These are phyloP conservation scores for Solanum chaucha DNA, from an alignment of 257 asterid species.

Conservation along the genomic window DNA sequence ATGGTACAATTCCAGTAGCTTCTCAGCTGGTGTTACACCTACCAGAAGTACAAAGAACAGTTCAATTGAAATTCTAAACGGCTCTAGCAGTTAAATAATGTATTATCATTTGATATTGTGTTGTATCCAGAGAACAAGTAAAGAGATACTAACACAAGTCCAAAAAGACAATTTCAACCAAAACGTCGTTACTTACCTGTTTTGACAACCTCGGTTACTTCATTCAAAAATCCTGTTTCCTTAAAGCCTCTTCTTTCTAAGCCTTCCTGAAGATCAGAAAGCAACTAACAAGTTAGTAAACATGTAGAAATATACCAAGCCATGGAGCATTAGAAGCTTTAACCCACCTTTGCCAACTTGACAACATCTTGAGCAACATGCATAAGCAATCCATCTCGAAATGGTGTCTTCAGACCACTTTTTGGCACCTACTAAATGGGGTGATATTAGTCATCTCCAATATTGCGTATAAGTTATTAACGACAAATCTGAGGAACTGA, in stretches of 20 bases:
- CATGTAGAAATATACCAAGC: not conserved
- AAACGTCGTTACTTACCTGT: conserved; percentile 36
- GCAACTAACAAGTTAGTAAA: not conserved
- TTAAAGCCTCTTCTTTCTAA: conserved; percentile 92
- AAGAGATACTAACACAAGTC: not conserved
- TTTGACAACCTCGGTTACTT: conserved; percentile 73
- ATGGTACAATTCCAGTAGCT: conserved; percentile 75
- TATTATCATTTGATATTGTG: not conserved
- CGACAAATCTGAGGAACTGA: not conserved
- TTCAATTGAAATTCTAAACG: not conserved
- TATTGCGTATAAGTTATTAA: not conserved
- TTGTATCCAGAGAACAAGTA: not conserved
- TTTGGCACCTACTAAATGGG: conserved; percentile 52
- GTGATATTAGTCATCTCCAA: not conserved
- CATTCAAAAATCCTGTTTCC: conserved; percentile 87
- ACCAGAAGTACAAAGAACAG: not conserved
- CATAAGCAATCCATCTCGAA: conserved; percentile 94
- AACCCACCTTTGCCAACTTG: conserved; percentile 50
- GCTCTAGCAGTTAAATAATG: not conserved
- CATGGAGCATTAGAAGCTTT: not conserved
- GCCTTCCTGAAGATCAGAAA: conserved; percentile 57
- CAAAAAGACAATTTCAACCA: not conserved
- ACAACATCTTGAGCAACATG: conserved; percentile 90
- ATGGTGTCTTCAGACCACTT: conserved; percentile 83
- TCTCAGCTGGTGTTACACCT: conserved; percentile 96